phyloP scores from a whole-genome alignment of 1,284 basidiomycete species.

The Leccinum subfulvum region DNA sequence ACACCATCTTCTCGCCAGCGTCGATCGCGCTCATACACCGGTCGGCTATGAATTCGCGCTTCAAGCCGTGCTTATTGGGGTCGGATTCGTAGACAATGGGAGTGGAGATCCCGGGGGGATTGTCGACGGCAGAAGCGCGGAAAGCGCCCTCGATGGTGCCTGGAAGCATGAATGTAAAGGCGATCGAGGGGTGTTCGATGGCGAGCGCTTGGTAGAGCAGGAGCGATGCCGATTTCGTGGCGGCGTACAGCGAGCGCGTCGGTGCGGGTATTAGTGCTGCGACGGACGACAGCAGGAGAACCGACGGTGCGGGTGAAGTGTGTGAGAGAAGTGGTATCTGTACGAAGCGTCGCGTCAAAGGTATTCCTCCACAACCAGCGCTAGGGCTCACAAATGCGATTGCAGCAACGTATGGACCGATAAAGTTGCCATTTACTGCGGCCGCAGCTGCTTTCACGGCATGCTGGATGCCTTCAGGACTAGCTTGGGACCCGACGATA shows the following conservation, averaged over 20 bases:
- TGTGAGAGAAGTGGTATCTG: slow-evolving; percentile 77
- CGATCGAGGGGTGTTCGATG: slow-evolving; percentile 71
- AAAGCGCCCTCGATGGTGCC: slow-evolving; percentile 76
- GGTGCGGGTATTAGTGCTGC: slow-evolving; percentile 84
- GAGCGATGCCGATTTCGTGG: slow-evolving; percentile 82
- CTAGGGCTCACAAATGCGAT: slow-evolving; percentile 58
- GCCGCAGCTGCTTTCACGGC: slow-evolving; percentile 51
- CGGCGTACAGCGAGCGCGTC: slow-evolving; percentile 80
- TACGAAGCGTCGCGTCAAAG: background rate
- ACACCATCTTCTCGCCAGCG: slow-evolving; percentile 50
- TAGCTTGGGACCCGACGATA: slow-evolving; percentile 39
- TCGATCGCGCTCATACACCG: slow-evolving; percentile 62
- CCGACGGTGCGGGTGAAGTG: slow-evolving; percentile 69
- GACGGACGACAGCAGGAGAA: slow-evolving; percentile 79
- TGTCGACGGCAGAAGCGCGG: slow-evolving; percentile 74
- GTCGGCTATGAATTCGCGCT: slow-evolving; percentile 51
- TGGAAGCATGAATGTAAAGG: slow-evolving; percentile 59
- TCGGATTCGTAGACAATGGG: slow-evolving; percentile 45
- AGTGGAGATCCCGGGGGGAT: slow-evolving; percentile 35
- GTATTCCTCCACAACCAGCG: background rate
- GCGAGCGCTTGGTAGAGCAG: slow-evolving; percentile 77
- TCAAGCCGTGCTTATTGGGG: slow-evolving; percentile 56
- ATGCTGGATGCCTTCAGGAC: slow-evolving; percentile 48
- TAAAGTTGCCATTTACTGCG: slow-evolving; percentile 62
- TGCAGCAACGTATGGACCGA: slow-evolving; percentile 63